Evolutionary conservation across 495 filamentous ascomycete genomes (phyloP).

Genomic region (Neurospora sp.): DNA sequence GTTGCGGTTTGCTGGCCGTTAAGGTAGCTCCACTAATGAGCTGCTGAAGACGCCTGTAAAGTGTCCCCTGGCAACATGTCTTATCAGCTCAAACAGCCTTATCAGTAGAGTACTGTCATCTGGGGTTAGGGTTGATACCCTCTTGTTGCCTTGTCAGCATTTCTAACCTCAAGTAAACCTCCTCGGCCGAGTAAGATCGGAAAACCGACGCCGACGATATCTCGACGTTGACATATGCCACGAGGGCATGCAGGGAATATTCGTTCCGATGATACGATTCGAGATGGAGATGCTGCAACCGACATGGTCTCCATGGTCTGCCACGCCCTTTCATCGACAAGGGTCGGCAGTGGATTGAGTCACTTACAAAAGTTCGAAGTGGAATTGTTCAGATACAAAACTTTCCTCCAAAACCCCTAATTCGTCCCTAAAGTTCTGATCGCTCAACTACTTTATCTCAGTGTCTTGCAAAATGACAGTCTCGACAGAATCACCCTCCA

Average conservation of each 20-base stretch:
- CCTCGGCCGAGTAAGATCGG: background rate
- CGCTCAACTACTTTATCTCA: too few species aligned
- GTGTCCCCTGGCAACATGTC: background rate
- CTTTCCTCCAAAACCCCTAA: too few species aligned
- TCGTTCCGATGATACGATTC: background rate
- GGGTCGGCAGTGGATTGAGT: background rate
- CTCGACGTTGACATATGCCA: background rate
- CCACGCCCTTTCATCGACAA: background rate
- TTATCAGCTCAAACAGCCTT: background rate
- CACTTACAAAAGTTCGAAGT: background rate
- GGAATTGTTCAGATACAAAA: too few species aligned
- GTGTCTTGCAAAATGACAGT: background rate
- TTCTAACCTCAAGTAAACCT: background rate
- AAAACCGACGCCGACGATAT: background rate
- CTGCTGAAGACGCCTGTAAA: background rate
- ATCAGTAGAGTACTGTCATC: background rate
- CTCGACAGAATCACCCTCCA: background rate
- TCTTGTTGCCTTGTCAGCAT: background rate
- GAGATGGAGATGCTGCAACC: background rate
- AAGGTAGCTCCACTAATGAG: background rate
- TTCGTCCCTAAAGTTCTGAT: too few species aligned
- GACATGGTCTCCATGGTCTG: background rate
- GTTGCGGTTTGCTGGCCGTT: background rate
- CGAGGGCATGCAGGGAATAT: background rate
- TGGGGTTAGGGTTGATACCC: background rate